A percentile compares a stretch with the other conserved stretches of the same genome.
phyloP scores from a whole-genome alignment of 2,329 filamentous ascomycete genomes.

The Dryadomyces quercus-mongolicae region DNA sequence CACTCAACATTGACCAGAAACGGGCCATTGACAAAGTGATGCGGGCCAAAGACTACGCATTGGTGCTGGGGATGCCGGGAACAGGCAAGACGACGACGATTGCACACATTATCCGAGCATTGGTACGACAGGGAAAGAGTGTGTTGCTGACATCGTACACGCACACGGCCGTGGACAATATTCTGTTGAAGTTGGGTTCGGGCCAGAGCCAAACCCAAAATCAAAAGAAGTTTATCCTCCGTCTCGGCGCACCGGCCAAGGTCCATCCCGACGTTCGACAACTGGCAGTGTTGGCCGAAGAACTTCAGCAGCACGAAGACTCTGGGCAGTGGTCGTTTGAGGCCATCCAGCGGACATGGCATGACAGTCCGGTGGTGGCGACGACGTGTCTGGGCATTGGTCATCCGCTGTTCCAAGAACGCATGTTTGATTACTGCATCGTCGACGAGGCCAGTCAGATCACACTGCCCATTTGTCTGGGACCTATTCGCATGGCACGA shows the following conservation, averaged over 20 bases:
- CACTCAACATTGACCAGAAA: constrained; percentile 78
- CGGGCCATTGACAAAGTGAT: constrained; percentile 88
- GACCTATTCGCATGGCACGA: constrained; percentile 82
- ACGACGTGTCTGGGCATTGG: constrained; percentile 91
- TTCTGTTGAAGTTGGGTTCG: constrained; percentile 73
- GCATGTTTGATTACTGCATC: constrained; percentile 94
- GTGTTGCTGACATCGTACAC: constrained; percentile 92
- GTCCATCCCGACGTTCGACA: constrained; percentile 78
- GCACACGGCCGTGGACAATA: constrained; percentile 96
- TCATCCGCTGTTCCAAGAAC: constrained; percentile 76
- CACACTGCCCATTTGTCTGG: constrained; percentile 85
- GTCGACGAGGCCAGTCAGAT: constrained; percentile 98
- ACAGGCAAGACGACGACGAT: constrained; percentile 98
- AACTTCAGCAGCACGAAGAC: constrained; percentile 57
- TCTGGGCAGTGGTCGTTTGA: constrained; percentile 45
- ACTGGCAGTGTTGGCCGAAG: constrained; percentile 74
- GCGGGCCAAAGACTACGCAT: constrained; percentile 85
- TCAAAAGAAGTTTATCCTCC: constrained; percentile 60
- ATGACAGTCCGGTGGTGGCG: constrained; percentile 77
- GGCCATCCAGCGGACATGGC: constrained; percentile 73
- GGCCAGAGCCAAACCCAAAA: no score
- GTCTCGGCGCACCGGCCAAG: constrained; percentile 76
- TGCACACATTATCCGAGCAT: constrained; percentile 85
- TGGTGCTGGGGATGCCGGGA: constrained; percentile 97
- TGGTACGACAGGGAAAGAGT: constrained; percentile 81